Percentiles rank a stretch among this genome's conserved stretches.
phyloP scores from a whole-genome alignment of 192 early-diverging fungal species.

The Gigaspora rosea region DNA sequence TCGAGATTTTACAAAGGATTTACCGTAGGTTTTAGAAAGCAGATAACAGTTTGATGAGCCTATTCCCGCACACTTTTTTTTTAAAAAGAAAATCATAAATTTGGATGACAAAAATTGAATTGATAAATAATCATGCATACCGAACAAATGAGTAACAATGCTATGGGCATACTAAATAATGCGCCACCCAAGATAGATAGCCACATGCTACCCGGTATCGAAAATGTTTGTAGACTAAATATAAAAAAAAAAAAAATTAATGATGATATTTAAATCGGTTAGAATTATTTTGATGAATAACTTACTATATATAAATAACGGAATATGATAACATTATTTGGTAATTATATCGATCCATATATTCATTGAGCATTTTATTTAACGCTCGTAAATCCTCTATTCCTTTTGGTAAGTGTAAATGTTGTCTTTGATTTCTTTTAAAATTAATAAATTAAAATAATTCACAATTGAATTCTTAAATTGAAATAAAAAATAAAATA shows the following conservation, averaged over 20 bases:
- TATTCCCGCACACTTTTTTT: slow-evolving; percentile 52
- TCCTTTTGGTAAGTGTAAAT: slow-evolving; percentile 51
- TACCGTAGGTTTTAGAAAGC: slow-evolving; percentile 50
- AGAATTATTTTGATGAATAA: neutral
- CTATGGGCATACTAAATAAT: slow-evolving; percentile 54
- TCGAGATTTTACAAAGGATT: slow-evolving; percentile 49
- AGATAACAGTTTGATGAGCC: slow-evolving; percentile 57
- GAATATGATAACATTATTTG: slow-evolving; percentile 52
- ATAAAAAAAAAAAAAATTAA: slow-evolving; percentile 15
- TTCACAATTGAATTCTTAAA: neutral
- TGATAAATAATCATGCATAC: slow-evolving; percentile 37
- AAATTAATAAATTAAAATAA: slow-evolving; percentile 8
- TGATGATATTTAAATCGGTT: neutral
- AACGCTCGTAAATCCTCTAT: slow-evolving; percentile 52
- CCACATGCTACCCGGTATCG: slow-evolving; percentile 67
- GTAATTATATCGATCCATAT: slow-evolving; percentile 54
- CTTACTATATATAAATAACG: slow-evolving; percentile 59
- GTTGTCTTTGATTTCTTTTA: slow-evolving; percentile 48
- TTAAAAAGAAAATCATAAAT: neutral
- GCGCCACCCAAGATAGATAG: slow-evolving; percentile 59
- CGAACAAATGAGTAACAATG: slow-evolving; percentile 50
- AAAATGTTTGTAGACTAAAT: slow-evolving; percentile 58
- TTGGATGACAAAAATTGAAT: neutral
- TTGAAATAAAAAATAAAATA: neutral
- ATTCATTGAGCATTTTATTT: slow-evolving; percentile 49